These are phyloP conservation scores for Termitomyces bulborhizus DNA, from an alignment of 768 basidiomycete genomes.

Conservation along the genomic window DNA sequence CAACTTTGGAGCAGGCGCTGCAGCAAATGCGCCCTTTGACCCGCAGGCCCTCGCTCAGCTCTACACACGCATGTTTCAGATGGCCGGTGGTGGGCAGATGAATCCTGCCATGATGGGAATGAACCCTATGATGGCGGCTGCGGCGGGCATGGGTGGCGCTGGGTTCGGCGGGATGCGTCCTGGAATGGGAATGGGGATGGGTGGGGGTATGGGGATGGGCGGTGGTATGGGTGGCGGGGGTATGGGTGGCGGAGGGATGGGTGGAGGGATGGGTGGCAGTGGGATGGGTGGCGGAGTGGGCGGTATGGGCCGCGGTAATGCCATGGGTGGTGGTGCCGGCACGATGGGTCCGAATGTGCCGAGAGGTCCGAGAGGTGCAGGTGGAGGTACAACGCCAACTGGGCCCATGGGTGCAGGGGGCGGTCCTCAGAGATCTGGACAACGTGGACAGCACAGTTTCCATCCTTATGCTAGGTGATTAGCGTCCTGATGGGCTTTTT, in stretches of 20 bases:
- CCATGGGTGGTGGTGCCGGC: slow-evolving; percentile 32
- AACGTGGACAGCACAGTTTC: slow-evolving; percentile 75
- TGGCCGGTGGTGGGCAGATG: slow-evolving; percentile 53
- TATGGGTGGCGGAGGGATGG: slow-evolving; percentile 30
- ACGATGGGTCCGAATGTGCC: slow-evolving; percentile 56
- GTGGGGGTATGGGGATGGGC: slow-evolving; percentile 33
- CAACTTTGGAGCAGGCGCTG: slow-evolving; percentile 27
- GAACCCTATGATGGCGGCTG: slow-evolving; percentile 24
- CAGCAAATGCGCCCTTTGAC: slow-evolving; percentile 68
- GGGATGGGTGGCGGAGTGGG: slow-evolving; percentile 31
- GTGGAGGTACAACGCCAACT: slow-evolving; percentile 35
- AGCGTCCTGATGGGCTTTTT: not conserved
- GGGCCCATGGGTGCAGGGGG: slow-evolving; percentile 41
- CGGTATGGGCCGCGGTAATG: slow-evolving; percentile 28
- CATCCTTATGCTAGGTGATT: slow-evolving; percentile 74
- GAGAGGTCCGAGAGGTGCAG: slow-evolving; percentile 56
- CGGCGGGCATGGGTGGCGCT: slow-evolving; percentile 7
- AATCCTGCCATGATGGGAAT: slow-evolving; percentile 55
- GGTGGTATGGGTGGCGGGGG: slow-evolving; percentile 28
- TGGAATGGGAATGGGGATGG: slow-evolving; percentile 32
- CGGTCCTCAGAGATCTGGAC: slow-evolving; percentile 67
- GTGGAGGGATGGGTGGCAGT: slow-evolving; percentile 25
- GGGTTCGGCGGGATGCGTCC: slow-evolving; percentile 13
- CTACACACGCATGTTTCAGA: slow-evolving; percentile 94
- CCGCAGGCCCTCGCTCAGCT: slow-evolving; percentile 88